A percentile compares a stretch with the other conserved stretches of the same genome.
Evolutionary conservation across 148 eudicot genomes (phyloP).

Genomic region (Limonium bicolor): DNA sequence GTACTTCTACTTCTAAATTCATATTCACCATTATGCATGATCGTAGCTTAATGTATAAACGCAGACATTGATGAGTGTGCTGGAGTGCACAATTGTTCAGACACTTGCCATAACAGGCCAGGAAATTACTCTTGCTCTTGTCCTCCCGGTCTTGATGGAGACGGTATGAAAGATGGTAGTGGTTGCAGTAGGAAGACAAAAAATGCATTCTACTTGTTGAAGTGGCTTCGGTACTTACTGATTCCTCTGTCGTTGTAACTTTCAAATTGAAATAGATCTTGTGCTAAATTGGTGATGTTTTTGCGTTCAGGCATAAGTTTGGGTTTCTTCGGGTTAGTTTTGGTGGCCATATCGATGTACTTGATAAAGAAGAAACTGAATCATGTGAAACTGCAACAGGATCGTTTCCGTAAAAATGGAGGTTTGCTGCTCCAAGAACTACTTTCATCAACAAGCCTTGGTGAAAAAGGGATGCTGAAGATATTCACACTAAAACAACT

Average conservation of each 20-base stretch:
- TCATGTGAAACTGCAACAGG: not conserved
- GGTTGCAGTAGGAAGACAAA: not conserved
- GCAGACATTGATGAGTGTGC: constrained; percentile 1
- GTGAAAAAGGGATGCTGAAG: not conserved
- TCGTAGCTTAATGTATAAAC: not conserved
- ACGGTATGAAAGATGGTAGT: not conserved
- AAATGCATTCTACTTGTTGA: too few species aligned
- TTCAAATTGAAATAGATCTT: not conserved
- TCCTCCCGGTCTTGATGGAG: not conserved
- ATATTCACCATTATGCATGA: too few species aligned
- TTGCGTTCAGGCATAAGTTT: not conserved
- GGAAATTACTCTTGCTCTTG: not conserved
- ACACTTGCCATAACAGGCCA: not conserved
- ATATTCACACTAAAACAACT: constrained; percentile 8
- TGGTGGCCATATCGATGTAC: constrained; percentile 6
- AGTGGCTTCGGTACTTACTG: too few species aligned
- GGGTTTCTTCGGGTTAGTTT: constrained; percentile 5
- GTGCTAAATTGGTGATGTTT: not conserved
- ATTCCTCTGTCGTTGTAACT: too few species aligned
- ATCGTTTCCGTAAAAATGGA: constrained; percentile 7
- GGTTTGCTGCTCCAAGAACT: constrained; percentile 6
- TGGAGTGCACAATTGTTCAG: not conserved
- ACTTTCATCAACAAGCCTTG: not conserved
- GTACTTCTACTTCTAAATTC: too few species aligned
- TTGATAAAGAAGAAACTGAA: not conserved